phyloP scores from a whole-genome alignment of 1,284 basidiomycete genomes.

The Ceratobasidium sp. region DNA sequence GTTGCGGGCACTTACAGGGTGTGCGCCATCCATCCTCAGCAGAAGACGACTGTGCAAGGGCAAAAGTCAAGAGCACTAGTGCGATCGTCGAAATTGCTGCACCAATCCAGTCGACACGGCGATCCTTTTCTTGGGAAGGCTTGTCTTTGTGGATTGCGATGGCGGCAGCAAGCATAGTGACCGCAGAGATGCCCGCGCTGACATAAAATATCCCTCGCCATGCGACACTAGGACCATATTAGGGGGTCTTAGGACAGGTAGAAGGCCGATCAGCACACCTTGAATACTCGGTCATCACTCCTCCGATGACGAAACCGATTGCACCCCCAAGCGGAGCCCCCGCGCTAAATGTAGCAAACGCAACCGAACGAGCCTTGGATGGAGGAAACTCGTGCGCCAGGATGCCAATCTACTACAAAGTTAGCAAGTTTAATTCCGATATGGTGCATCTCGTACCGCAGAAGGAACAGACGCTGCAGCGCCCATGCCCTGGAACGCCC shows the following conservation, averaged over 20 bases:
- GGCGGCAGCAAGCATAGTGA: constrained; percentile 60
- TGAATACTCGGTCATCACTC: constrained; percentile 71
- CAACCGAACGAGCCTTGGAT: constrained; percentile 67
- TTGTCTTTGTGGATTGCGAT: constrained; percentile 59
- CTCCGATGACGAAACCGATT: constrained; percentile 71
- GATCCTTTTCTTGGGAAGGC: constrained; percentile 56
- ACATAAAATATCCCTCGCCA: constrained; percentile 73
- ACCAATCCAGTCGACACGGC: constrained; percentile 82
- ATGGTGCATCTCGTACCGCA: constrained; percentile 57
- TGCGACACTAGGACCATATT: constrained; percentile 51
- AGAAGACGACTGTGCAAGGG: constrained; percentile 73
- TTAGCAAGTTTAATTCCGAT: background rate
- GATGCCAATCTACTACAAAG: constrained; percentile 67
- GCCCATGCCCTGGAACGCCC: constrained; percentile 74
- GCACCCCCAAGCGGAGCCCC: constrained; percentile 81
- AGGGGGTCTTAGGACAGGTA: background rate
- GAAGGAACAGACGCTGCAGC: constrained; percentile 72
- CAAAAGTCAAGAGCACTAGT: constrained; percentile 79
- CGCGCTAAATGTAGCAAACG: constrained; percentile 78
- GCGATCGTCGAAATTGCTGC: constrained; percentile 75
- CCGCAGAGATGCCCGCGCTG: constrained; percentile 60
- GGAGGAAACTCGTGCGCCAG: constrained; percentile 77
- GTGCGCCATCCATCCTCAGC: constrained; percentile 78
- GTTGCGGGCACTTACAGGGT: constrained; percentile 60
- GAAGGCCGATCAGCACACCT: constrained; percentile 50